Base-by-base conservation (phyloP, 805 yeast species). In the Komagataella mondaviorum region DNA sequence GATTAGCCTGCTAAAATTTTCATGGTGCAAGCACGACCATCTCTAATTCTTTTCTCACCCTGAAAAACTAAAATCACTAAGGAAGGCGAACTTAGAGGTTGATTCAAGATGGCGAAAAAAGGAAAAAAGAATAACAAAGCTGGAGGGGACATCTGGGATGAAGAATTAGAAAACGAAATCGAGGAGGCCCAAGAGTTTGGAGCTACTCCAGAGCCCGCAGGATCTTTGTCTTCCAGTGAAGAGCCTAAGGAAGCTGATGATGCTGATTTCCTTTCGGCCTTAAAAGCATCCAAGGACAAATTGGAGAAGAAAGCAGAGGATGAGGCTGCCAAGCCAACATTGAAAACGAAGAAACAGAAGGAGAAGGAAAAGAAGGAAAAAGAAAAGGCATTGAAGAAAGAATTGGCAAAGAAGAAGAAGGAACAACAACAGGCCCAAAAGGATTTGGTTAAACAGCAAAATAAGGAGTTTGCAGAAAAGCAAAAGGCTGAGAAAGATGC, bases 281-380 rank as follows among this genome's bases (percentile, higher is more conserved):
- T 90, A 68, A 80, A 86, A 68, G 79, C 76, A 56, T 82, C 91
- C 53, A 87, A 87, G 70, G 78, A 78, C 66, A 87, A 86, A 14
- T 22, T 20, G 23, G 23, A 48, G 23, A 39, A 24, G 46, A 24
- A 48, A 23, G 50, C 18, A 14, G 45, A 30, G 23, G 23, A 16
- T 36, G 50, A 18, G 36, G 46, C 22, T 10, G 22, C 23, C 55
- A 70, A 66, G 60, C 70, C 71, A 54, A 64, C 66, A 50, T 66
- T 89, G 63, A 88, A 90, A 68, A 80, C 91, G 53, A 93, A 91
- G 78, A 89, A 91, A 70, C 98, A 86, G 63, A 86, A 85, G 70
- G 95, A 91, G 71, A 90, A 83, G 72, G 96, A 93, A 68, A 88
- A 87, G 80, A 95, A 91, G 67, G 96, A 90, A 67, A 81, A 79